These are phyloP conservation scores for Sclerospora graminicola DNA, from an alignment of 352 stramenopile species.

Conservation along the genomic window DNA sequence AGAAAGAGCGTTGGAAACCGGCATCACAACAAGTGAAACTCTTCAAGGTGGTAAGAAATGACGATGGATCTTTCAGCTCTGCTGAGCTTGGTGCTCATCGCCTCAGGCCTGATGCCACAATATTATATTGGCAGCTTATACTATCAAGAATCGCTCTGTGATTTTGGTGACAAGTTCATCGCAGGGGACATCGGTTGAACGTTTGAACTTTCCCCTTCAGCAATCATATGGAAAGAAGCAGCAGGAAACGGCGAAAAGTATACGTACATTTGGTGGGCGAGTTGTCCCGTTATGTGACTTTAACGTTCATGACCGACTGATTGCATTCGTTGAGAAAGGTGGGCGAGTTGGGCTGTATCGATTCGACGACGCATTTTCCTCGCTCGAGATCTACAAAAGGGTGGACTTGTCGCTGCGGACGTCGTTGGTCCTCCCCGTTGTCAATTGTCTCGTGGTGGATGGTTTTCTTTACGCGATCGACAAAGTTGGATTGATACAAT, in stretches of 20 bases:
- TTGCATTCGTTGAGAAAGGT: conserved; percentile 17
- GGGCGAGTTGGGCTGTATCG: conserved; percentile 19
- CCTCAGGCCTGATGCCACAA: conserved; percentile 5
- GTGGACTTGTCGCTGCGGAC: conserved; percentile 16
- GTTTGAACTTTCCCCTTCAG: conserved; percentile 13
- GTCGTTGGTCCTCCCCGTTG: conserved; percentile 13
- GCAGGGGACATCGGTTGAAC: conserved; percentile 8
- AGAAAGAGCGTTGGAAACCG: conserved; percentile 17
- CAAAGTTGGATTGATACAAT: conserved; percentile 19
- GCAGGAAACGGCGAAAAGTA: conserved; percentile 1
- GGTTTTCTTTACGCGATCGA: conserved; percentile 28
- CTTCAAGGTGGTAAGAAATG: conserved; percentile 10
- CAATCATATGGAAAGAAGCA: not conserved
- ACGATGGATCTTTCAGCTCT: conserved; percentile 3
- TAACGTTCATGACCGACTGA: conserved; percentile 11
- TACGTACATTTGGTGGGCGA: conserved; percentile 8
- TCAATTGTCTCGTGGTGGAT: conserved; percentile 14
- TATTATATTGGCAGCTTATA: conserved; percentile 14
- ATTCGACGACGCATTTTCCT: conserved; percentile 17
- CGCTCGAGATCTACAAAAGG: conserved; percentile 19
- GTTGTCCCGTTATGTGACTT: conserved; percentile 13
- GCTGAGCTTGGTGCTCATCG: conserved; percentile 11
- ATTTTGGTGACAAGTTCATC: conserved; percentile 19
- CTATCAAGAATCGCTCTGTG: conserved; percentile 18
- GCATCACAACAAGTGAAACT: conserved; percentile 19